These are phyloP conservation scores for Diplodia sapinea DNA, from an alignment of 2,329 filamentous ascomycete species.

Conservation along the genomic window DNA sequence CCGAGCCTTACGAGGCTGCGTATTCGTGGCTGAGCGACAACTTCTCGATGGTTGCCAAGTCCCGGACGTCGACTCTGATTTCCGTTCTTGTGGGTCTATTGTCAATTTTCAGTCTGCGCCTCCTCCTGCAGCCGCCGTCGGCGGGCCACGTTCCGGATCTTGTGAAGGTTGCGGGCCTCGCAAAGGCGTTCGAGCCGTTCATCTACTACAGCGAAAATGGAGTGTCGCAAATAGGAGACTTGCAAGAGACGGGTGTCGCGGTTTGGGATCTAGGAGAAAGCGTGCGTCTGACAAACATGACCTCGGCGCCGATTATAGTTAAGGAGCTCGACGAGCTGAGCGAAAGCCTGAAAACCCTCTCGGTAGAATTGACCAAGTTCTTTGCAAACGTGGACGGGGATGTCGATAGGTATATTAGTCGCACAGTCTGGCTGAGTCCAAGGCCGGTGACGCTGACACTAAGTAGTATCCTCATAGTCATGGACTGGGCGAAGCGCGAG, in stretches of 20 bases:
- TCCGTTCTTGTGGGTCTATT: constrained; percentile 68
- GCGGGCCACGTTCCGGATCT: constrained; percentile 78
- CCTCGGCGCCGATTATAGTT: constrained; percentile 84
- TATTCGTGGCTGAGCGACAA: constrained; percentile 68
- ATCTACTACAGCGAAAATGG: constrained; percentile 95
- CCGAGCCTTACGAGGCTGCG: constrained; percentile 79
- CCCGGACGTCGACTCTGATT: constrained; percentile 70
- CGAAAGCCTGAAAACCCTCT: constrained; percentile 82
- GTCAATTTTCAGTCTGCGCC: constrained; percentile 68
- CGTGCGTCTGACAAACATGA: constrained; percentile 88
- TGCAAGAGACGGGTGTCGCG: constrained; percentile 89
- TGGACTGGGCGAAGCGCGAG: constrained; percentile 94
- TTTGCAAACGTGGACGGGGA: constrained; percentile 93
- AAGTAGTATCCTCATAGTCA: constrained; percentile 80
- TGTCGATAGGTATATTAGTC: constrained; percentile 71
- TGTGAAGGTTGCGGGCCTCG: constrained; percentile 87
- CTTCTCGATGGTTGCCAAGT: constrained; percentile 67
- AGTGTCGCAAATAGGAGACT: constrained; percentile 80
- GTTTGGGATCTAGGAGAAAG: constrained; percentile 96
- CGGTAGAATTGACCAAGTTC: constrained; percentile 86
- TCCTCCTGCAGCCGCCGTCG: constrained; percentile 71
- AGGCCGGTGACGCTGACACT: constrained; percentile 35
- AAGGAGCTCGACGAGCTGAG: constrained; percentile 83
- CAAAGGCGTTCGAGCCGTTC: constrained; percentile 89
- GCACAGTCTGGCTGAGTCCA: constrained; percentile 24